Evolutionary conservation across 495 filamentous ascomycete genomes (phyloP), one percentile per base, ranked within the genome.

Genomic region (Penicillium chermesinum): DNA sequence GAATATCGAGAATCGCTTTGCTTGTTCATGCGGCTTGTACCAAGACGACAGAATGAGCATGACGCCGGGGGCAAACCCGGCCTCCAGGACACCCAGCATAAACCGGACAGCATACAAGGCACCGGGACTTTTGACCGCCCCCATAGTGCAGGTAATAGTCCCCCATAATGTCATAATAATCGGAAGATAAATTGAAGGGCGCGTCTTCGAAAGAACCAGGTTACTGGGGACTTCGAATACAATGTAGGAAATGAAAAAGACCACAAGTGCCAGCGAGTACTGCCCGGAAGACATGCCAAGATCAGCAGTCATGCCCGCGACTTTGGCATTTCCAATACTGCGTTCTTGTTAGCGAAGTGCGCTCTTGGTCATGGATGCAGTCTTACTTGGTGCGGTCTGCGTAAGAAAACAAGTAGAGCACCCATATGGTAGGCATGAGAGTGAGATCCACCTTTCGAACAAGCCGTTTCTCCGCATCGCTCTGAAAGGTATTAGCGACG

Each of bases 21-120:
- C 61, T 49, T 72, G 65, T 27, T 72, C 67, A 34, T 74, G 69
- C 1, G 67, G 70, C 22, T 69, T 56, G 44, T 74, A 74, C 70
- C 70, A 74, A 27, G 70, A 74, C 10, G 57, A 64, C 46, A 72
- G 59, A 39, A 70, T 65, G 6, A 72, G 33, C 16, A 72, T 53
- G 18, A 72, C 58, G 2, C 70, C 70, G 2, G 70, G 69, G 44
- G 62, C 72, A 47, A 66, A 61, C 2, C 70, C 70, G n/a, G 68
- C 66, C 40, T 71, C 68, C 17, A 51, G 48, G 8, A 72, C 52
- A 14, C 67, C 67, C 0, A 72, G 53, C 27, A 73, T 57, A 27
- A 70, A 69, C 16, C 69, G 61, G 5, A 61, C 59, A 15, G 51
- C 53, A 35, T 65, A 69, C 7, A 71, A 41, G 7, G 65, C 69